phyloP scores from a whole-genome alignment of 1,284 basidiomycete genomes.

The Trichosporon sp. region DNA sequence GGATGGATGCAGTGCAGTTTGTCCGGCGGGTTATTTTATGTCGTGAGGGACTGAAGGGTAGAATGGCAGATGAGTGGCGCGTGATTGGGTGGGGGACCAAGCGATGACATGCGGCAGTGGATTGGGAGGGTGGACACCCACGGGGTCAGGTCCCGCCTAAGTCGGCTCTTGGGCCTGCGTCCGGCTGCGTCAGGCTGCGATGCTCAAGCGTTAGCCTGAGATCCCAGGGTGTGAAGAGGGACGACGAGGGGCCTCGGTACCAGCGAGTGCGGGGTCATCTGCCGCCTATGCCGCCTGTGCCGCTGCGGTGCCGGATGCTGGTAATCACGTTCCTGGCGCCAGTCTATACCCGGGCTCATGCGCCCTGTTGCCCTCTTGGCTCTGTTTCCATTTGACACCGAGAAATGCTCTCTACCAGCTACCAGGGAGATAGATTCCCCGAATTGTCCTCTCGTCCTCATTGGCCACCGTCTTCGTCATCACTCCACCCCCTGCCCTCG shows the following conservation, averaged over 20 bases:
- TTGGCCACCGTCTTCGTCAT: neutral
- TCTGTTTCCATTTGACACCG: too few species aligned
- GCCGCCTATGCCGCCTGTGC: too few species aligned
- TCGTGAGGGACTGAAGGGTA: neutral
- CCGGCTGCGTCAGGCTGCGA: neutral
- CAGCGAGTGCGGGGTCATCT: neutral
- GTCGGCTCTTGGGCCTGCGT: neutral
- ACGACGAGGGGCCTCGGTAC: conserved; percentile 8
- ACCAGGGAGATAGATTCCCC: neutral
- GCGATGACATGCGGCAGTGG: conserved; percentile 12
- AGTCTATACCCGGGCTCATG: neutral
- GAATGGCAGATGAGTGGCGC: neutral
- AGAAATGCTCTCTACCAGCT: too few species aligned
- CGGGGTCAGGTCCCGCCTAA: conserved; percentile 2
- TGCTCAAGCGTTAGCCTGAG: neutral
- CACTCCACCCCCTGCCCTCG: neutral
- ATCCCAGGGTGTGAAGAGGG: neutral
- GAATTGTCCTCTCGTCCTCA: neutral
- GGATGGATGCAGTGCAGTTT: neutral
- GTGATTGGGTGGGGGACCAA: conserved; percentile 6
- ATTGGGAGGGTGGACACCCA: neutral
- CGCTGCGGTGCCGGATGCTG: neutral
- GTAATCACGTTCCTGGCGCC: conserved; percentile 2
- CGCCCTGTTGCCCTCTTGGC: neutral
- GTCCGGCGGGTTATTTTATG: conserved; percentile 10